phyloP scores from a whole-genome alignment of 305 asterid genomes.

The Striga hermonthica region DNA sequence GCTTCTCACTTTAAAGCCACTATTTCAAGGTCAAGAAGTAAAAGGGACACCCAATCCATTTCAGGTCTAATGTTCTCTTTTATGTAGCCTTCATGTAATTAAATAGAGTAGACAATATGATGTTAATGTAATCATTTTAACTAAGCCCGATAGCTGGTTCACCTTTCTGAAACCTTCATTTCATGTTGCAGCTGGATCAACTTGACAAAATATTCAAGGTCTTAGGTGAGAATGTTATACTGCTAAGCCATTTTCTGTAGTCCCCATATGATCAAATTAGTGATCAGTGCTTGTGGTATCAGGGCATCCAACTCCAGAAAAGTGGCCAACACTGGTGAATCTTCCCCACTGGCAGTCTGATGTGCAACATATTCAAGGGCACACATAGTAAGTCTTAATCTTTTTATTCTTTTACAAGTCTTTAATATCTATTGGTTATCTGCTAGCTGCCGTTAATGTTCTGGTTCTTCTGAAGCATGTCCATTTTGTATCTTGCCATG shows the following conservation, averaged over 20 bases:
- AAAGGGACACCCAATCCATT: constrained; percentile 94
- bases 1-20: constrained; percentile 94
- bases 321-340: constrained; percentile 87
- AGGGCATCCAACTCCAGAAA: constrained; percentile 97
- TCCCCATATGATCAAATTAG: constrained; percentile 21
- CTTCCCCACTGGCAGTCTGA: constrained; percentile 98
- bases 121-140: constrained; percentile 21
- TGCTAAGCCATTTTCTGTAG: constrained; percentile 23
- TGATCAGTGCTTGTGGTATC: constrained; percentile 33
- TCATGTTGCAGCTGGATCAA: constrained; percentile 83
- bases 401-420: constrained; percentile 24
- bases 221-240: constrained; percentile 62
- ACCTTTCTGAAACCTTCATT: constrained; percentile 32
- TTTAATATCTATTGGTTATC: constrained; percentile 19
- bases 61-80: constrained; percentile 55
- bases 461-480: constrained; percentile 9
- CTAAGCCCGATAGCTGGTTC: constrained; percentile 17
- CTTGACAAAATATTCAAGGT: constrained; percentile 98
- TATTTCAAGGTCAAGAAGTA: constrained; percentile 99
- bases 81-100: constrained; percentile 12
- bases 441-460: constrained; percentile 25
- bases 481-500: constrained; percentile 21
- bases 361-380: constrained; percentile 83
- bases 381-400: constrained; percentile 67
- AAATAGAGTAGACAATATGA: background rate